Conservation (phyloP, 805 yeast species). For the Cyberlindnera xishuangbannaensis region DNA sequence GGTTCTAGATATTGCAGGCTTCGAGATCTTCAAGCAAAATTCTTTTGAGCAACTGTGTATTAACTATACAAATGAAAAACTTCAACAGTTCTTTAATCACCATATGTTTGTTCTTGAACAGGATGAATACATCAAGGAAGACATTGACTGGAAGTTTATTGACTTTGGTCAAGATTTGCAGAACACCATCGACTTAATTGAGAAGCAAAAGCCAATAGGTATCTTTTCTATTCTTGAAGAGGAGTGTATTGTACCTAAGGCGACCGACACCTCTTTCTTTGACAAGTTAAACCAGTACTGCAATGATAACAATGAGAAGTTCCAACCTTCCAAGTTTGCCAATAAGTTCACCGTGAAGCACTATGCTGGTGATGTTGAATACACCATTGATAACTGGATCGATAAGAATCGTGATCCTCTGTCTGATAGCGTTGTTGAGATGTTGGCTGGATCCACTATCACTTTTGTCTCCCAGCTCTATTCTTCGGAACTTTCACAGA, state of each 20-base stretch:
- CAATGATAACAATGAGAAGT: slow-evolving; percentile 48
- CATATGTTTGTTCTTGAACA: slow-evolving; percentile 97
- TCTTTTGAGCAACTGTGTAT: slow-evolving; percentile 97
- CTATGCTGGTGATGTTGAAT: slow-evolving; percentile 96
- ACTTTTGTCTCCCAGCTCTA: slow-evolving; percentile 53
- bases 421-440: slow-evolving; percentile 61
- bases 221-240: slow-evolving; percentile 84
- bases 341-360: slow-evolving; percentile 82
- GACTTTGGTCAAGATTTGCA: slow-evolving; percentile 95
- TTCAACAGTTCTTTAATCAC: slow-evolving; percentile 96
- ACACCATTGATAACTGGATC: slow-evolving; percentile 87
- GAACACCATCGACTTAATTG: slow-evolving; percentile 90
- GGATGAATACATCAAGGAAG: slow-evolving; percentile 89
- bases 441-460: slow-evolving; percentile 55
- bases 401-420: slow-evolving; percentile 93
- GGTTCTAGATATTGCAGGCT: slow-evolving; percentile 95
- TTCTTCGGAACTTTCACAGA: slow-evolving; percentile 30
- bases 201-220: slow-evolving; percentile 67
- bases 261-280: slow-evolving; percentile 76
- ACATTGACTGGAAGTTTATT: slow-evolving; percentile 92
- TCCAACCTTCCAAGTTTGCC: slow-evolving; percentile 65
- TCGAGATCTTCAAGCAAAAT: slow-evolving; percentile 90
- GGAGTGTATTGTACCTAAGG: slow-evolving; percentile 91
- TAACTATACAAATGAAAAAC: slow-evolving; percentile 93
- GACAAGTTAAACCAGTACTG: slow-evolving; percentile 70